These are phyloP conservation scores for Karstenula rhodostoma DNA, from an alignment of 2,329 filamentous ascomycete species.

Conservation along the genomic window DNA sequence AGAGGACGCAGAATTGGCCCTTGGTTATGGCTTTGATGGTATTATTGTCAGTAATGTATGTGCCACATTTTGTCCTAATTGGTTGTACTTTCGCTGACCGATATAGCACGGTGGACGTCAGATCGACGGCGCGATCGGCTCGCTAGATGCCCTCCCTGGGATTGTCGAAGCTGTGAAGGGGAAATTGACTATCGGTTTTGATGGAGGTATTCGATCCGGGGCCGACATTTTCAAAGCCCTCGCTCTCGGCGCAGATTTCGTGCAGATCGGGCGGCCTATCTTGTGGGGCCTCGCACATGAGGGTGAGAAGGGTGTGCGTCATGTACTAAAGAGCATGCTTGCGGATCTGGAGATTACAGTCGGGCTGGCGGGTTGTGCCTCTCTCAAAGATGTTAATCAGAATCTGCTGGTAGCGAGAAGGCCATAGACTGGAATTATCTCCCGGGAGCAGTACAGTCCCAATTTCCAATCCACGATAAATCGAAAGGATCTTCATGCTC, in stretches of 20 bases:
- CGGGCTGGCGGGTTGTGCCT: constrained; percentile 17
- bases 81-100: neutral
- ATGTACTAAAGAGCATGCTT: constrained; percentile 22
- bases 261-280: constrained; percentile 58
- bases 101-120: constrained; percentile 62
- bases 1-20: constrained; percentile 54
- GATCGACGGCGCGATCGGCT: constrained; percentile 63
- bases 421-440: too few species aligned
- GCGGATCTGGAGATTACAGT: constrained; percentile 24
- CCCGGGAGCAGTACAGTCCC: too few species aligned
- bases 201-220: constrained; percentile 64
- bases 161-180: constrained; percentile 51
- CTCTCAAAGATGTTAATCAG: constrained; percentile 12
- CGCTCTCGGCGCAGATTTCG: constrained; percentile 60
- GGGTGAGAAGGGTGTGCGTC: constrained; percentile 43
- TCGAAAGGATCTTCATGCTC: neutral
- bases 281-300: constrained; percentile 60
- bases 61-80: neutral
- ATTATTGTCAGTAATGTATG: constrained; percentile 51
- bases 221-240: constrained; percentile 64
- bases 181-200: constrained; percentile 66
- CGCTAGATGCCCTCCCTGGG: constrained; percentile 59
- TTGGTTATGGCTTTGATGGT: constrained; percentile 52
- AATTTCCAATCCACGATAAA: neutral
- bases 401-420: neutral